Evolutionary conservation across 192 early-diverging fungal species (phyloP).

Genomic region (Spinellus fusiger): DNA sequence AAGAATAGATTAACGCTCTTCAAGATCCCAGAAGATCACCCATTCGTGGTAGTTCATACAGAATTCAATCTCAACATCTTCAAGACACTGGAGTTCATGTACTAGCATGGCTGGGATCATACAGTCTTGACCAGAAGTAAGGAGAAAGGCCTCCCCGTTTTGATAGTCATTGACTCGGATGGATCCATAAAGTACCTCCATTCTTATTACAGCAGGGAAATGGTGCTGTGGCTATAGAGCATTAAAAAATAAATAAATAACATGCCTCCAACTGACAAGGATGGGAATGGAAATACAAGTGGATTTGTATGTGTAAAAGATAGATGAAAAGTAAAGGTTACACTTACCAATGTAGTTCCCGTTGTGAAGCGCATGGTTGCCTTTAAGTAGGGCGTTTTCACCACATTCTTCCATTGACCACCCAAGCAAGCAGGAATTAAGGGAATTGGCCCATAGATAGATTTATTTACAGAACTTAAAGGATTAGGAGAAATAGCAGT

Average conservation of each 20-base stretch:
- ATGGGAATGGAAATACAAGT: background rate
- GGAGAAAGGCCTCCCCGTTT: constrained; percentile 12
- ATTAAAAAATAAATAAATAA: background rate
- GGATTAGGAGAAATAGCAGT: background rate
- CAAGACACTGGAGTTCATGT: constrained; percentile 16
- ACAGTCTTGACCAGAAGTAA: constrained; percentile 10
- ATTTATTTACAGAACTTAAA: background rate
- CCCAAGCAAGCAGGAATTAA: constrained; percentile 22
- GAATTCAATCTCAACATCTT: constrained; percentile 22
- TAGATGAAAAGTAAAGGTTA: background rate
- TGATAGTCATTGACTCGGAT: constrained; percentile 15
- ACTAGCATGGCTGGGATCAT: constrained; percentile 18
- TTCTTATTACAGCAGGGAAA: constrained; percentile 11
- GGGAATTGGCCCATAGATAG: constrained; percentile 17
- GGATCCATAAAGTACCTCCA: constrained; percentile 12
- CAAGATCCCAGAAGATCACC: constrained; percentile 26
- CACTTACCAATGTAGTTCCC: constrained; percentile 16
- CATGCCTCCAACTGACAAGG: too few species aligned
- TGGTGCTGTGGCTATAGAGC: constrained; percentile 16
- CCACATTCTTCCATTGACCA: constrained; percentile 19
- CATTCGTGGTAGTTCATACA: constrained; percentile 12
- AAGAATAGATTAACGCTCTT: constrained; percentile 17
- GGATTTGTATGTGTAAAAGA: constrained; percentile 1
- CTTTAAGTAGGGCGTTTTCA: constrained; percentile 13
- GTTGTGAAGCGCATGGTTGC: constrained; percentile 21